Evolutionary conservation across 306 rosid species (phyloP).

Genomic region (Arachis stenosperma): DNA sequence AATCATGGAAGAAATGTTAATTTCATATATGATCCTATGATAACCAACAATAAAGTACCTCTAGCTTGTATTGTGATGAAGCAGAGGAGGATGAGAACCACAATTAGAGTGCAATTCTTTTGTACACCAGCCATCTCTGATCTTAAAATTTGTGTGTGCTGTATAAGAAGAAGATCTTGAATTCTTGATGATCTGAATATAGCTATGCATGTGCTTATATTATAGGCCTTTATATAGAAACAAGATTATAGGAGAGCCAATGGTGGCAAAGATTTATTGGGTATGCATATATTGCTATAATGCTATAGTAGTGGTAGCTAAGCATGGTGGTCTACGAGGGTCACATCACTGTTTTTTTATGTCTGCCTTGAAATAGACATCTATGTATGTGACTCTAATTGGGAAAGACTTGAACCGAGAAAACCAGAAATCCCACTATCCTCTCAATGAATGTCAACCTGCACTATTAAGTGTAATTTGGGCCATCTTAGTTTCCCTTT

Average conservation of each 20-base stretch:
- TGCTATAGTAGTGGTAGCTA: constrained; percentile 39
- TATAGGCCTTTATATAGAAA: constrained; percentile 46
- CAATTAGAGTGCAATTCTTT: constrained; percentile 51
- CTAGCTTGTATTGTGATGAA: constrained; percentile 54
- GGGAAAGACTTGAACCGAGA: constrained; percentile 27
- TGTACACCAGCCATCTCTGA: constrained; percentile 44
- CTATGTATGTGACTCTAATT: constrained; percentile 10
- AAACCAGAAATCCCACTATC: constrained; percentile 22
- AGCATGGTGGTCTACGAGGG: constrained; percentile 48
- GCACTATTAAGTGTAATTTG: constrained; percentile 13
- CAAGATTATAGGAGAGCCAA: constrained; percentile 20
- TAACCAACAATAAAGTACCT: constrained; percentile 46
- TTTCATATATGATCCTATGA: not conserved
- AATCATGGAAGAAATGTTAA: too few relatives aligned
- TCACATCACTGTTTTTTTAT: constrained; percentile 70
- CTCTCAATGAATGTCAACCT: constrained; percentile 34
- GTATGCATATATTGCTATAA: constrained; percentile 7
- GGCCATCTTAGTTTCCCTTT: constrained; percentile 18
- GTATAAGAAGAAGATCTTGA: not conserved
- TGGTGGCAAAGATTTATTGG: constrained; percentile 19
- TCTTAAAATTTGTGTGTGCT: not conserved
- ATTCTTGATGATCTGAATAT: constrained; percentile 13
- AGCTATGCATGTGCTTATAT: not conserved
- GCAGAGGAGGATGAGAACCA: constrained; percentile 59
- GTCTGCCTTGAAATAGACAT: constrained; percentile 47